A percentile compares a stretch with the other conserved stretches of the same genome.
Evolutionary conservation across 2,329 filamentous ascomycete species (phyloP).

Genomic region (Trematosphaeria pertusa): DNA sequence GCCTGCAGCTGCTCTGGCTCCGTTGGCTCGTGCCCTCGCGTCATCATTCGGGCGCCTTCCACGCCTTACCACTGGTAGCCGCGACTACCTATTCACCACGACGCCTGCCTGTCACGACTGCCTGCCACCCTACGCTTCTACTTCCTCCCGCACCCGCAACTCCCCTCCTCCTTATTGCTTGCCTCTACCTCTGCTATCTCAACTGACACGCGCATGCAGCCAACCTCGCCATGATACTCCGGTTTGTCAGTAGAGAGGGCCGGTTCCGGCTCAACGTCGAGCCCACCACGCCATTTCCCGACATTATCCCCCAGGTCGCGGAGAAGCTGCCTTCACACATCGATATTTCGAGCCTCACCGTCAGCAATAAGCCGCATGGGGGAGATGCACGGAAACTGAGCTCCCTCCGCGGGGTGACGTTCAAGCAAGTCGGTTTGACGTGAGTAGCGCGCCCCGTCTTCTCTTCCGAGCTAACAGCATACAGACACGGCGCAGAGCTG

Average conservation of each 20-base stretch:
- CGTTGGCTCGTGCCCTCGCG: too few relatives aligned
- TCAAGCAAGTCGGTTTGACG: constrained; percentile 65
- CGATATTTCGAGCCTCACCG: constrained; percentile 61
- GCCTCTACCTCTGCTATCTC: background rate
- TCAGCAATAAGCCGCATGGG: constrained; percentile 68
- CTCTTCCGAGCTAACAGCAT: constrained; percentile 22
- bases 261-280: constrained; percentile 86
- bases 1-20: too few relatives aligned
- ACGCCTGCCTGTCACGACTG: constrained; percentile 18
- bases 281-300: constrained; percentile 72
- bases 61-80: constrained; percentile 6
- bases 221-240: constrained; percentile 70
- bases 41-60: constrained; percentile 22
- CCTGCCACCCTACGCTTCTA: constrained; percentile 12
- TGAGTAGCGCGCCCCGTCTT: constrained; percentile 38
- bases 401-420: constrained; percentile 61
- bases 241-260: constrained; percentile 90
- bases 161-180: constrained; percentile 1
- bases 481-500: constrained; percentile 87
- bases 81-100: constrained; percentile 4
- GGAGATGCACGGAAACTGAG: constrained; percentile 63
- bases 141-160: constrained; percentile 4
- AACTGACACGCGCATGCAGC: constrained; percentile 2
- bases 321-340: constrained; percentile 66
- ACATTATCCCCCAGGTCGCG: constrained; percentile 61